Conservation (phyloP, 768 basidiomycete genomes). For the Mycena alexandri region DNA sequence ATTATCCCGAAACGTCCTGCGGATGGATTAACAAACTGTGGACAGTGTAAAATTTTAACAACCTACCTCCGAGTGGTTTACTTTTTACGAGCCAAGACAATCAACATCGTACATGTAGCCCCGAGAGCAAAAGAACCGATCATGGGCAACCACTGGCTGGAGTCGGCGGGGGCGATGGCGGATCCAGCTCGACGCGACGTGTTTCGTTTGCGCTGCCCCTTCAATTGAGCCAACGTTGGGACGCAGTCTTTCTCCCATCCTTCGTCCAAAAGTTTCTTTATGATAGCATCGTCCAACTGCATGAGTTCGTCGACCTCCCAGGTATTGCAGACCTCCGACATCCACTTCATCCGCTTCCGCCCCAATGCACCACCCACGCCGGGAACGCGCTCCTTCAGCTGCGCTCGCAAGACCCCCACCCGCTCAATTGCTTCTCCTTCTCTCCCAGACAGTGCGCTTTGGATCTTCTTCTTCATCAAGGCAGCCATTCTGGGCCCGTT, state of each 20-base stretch:
- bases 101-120: slow-evolving; percentile 50
- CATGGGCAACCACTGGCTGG: slow-evolving; percentile 43
- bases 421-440: slow-evolving; percentile 84
- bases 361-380: slow-evolving; percentile 86
- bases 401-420: slow-evolving; percentile 80
- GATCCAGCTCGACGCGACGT: slow-evolving; percentile 4
- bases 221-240: slow-evolving; percentile 58
- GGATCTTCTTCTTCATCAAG: slow-evolving; percentile 79
- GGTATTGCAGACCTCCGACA: slow-evolving; percentile 85
- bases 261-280: slow-evolving; percentile 76
- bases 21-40: background rate
- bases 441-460: slow-evolving; percentile 73
- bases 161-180: background rate
- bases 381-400: slow-evolving; percentile 83
- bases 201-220: slow-evolving; percentile 40
- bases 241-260: slow-evolving; percentile 85
- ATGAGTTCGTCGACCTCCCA: slow-evolving; percentile 91
- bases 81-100: slow-evolving; percentile 47
- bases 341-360: slow-evolving; percentile 91
- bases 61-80: slow-evolving; percentile 38
- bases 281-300: slow-evolving; percentile 72
- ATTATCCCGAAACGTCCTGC: background rate
- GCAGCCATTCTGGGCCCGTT: slow-evolving; percentile 92
- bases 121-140: slow-evolving; percentile 59
- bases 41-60: background rate